These are phyloP conservation scores for Mortierella sp. DNA, from an alignment of 371 early-diverging fungal species.

Conservation along the genomic window DNA sequence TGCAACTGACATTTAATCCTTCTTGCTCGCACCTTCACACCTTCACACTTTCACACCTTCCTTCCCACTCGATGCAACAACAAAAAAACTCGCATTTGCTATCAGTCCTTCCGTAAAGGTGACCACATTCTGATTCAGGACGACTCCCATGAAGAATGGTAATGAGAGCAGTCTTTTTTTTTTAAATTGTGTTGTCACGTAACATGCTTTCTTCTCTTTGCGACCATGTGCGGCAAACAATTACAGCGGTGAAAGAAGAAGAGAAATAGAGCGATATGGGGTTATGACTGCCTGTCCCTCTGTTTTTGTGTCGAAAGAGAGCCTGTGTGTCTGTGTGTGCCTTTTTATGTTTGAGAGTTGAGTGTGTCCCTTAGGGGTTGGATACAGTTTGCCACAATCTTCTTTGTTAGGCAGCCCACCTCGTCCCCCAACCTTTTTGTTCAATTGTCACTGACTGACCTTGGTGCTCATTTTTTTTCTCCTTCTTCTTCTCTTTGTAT, in stretches of 20 bases:
- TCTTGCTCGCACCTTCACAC: background rate
- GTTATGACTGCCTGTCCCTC: too few species aligned
- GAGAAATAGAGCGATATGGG: background rate
- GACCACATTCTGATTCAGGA: slow-evolving; percentile 54
- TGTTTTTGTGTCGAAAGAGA: too few species aligned
- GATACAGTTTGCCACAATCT: background rate
- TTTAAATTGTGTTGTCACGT: background rate
- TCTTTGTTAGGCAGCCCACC: background rate
- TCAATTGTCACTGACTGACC: background rate
- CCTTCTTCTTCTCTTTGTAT: too few species aligned
- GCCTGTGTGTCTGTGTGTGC: background rate
- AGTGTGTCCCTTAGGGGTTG: background rate
- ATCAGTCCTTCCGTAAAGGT: slow-evolving; percentile 46
- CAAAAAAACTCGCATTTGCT: background rate
- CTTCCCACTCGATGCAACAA: background rate
- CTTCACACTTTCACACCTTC: background rate
- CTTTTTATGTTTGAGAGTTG: background rate
- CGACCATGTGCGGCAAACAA: background rate
- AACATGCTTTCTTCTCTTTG: background rate
- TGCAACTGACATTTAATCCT: background rate
- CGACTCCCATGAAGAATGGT: slow-evolving; percentile 54
- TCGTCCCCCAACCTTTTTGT: background rate
- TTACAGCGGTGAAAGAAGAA: background rate
- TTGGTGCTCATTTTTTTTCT: background rate
- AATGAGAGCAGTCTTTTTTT: slow-evolving; percentile 2